phyloP scores from a whole-genome alignment of 192 early-diverging fungal genomes.

The Ambispora gerdemannii region DNA sequence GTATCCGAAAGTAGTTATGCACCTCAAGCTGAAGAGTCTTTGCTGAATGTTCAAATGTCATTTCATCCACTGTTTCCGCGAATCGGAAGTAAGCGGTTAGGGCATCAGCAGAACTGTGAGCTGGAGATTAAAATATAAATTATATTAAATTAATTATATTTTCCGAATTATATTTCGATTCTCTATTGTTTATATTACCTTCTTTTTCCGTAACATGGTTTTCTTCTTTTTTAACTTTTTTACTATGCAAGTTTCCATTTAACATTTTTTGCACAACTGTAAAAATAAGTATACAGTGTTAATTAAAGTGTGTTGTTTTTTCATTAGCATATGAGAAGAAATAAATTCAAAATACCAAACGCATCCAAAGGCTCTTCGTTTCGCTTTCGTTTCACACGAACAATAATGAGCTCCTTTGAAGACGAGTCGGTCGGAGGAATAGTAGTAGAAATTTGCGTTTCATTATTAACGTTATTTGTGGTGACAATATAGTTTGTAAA shows the following conservation, averaged over 20 bases:
- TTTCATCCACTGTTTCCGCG: slow-evolving; percentile 65
- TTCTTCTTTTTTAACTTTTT: neutral
- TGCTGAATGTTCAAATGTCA: slow-evolving; percentile 51
- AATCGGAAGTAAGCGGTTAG: slow-evolving; percentile 38
- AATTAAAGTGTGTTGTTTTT: neutral
- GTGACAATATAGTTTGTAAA: no score
- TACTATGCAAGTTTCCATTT: slow-evolving; percentile 16
- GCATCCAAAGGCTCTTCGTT: slow-evolving; percentile 71
- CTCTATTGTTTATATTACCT: neutral
- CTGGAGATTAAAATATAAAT: neutral
- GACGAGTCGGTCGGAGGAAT: neutral
- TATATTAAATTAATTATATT: neutral
- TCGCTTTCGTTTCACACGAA: slow-evolving; percentile 77
- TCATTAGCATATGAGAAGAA: neutral
- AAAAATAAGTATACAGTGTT: neutral
- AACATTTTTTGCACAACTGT: slow-evolving; percentile 54
- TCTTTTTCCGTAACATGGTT: neutral
- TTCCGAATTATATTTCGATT: neutral
- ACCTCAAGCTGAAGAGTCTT: slow-evolving; percentile 56
- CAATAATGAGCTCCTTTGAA: slow-evolving; percentile 33
- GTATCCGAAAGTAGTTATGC: no score
- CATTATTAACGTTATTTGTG: no score
- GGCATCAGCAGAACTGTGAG: neutral
- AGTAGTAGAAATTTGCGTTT: no score
- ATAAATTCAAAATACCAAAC: slow-evolving; percentile 43